These are phyloP conservation scores for Geotrichum citri-aurantii DNA, from an alignment of 1,139 yeast genomes.

Conservation along the genomic window DNA sequence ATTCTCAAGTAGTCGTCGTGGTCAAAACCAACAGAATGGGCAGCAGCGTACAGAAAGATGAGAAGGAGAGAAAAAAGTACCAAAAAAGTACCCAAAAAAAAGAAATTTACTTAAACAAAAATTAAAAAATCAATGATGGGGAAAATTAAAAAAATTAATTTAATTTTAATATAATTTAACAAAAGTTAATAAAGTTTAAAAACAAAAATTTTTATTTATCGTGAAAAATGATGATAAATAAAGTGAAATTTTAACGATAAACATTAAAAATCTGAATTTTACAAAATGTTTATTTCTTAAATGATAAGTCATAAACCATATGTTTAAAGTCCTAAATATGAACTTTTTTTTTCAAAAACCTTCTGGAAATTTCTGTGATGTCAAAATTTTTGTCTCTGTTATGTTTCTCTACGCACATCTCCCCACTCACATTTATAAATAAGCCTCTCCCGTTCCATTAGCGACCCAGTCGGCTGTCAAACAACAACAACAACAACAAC, in stretches of 20 bases:
- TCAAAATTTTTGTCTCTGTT: neutral
- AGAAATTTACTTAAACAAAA: neutral
- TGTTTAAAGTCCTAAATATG: neutral
- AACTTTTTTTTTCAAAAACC: neutral
- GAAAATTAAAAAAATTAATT: neutral
- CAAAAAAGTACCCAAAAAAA: neutral
- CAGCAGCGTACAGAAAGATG: no score
- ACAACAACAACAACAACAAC: neutral
- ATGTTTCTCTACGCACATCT: no score
- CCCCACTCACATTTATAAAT: neutral
- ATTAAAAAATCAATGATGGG: neutral
- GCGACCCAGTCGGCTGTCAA: neutral
- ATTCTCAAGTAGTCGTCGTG: slow-evolving; percentile 5
- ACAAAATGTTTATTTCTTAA: neutral
- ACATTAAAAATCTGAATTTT: neutral
- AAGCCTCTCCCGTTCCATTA: neutral
- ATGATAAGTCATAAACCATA: neutral
- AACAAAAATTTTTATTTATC: neutral
- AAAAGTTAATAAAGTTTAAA: neutral
- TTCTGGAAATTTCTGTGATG: neutral
- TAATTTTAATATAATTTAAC: neutral
- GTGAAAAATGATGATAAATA: no score
- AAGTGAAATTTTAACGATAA: neutral
- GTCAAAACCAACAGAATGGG: neutral
- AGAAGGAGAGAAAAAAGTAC: no score